Conservation (phyloP, 176 grass and related monocot species). For the Avena eriantha region DNA sequence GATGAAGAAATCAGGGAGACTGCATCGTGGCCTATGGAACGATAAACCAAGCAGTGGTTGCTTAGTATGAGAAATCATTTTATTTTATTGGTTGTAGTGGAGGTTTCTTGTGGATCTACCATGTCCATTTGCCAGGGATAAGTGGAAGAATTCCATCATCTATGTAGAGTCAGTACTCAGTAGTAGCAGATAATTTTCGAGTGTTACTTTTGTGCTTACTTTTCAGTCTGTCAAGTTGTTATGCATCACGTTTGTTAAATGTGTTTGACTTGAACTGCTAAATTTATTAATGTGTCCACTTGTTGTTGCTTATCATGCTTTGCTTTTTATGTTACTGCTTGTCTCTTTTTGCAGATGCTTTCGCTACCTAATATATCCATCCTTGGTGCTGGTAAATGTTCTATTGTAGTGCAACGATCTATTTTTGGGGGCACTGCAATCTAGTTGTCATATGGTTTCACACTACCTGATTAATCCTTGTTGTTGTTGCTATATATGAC, state of each 20-base stretch:
- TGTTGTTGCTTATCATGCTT: constrained; percentile 16
- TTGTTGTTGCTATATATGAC: not conserved
- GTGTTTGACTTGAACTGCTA: constrained; percentile 40
- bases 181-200: constrained; percentile 16
- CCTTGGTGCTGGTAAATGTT: not conserved
- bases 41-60: constrained; percentile 68
- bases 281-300: constrained; percentile 35
- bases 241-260: constrained; percentile 23
- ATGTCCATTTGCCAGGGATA: constrained; percentile 56
- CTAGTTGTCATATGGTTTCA: not conserved
- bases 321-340: not conserved
- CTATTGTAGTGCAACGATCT: not conserved
- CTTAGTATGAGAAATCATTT: constrained; percentile 37
- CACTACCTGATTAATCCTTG: not conserved
- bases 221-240: constrained; percentile 32
- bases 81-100: constrained; percentile 34
- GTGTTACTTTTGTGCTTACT: constrained; percentile 34
- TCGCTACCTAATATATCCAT: too few species aligned
- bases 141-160: constrained; percentile 48
- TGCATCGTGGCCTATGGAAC: constrained; percentile 65
- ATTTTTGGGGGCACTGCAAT: too few species aligned
- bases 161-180: constrained; percentile 43
- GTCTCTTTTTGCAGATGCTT: not conserved
- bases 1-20: constrained; percentile 77
- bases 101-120: constrained; percentile 49